A percentile compares a stretch with the other conserved stretches of the same genome.
These are phyloP conservation scores for Breviolum minutum DNA, from an alignment of 73 alveolate species.

Conservation along the genomic window DNA sequence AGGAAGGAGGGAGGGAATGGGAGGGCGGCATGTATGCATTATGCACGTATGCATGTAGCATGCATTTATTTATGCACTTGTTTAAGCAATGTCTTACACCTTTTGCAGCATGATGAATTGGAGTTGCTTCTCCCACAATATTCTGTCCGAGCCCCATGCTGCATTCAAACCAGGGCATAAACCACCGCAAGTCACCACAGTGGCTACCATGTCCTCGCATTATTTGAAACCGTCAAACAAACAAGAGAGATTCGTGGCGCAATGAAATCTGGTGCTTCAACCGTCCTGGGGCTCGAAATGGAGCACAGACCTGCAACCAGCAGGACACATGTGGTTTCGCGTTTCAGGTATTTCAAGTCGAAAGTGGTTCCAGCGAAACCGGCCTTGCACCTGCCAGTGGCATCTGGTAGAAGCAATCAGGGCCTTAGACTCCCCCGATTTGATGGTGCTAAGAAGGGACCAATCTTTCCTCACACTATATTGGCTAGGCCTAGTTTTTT, in stretches of 20 bases:
- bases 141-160: conserved; percentile 52
- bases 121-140: neutral
- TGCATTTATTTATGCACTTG: neutral
- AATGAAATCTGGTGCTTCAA: neutral
- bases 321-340: neutral
- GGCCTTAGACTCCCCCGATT: neutral
- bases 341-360: too few relatives aligned
- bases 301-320: conserved; percentile 40
- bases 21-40: neutral
- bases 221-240: neutral
- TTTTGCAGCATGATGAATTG: neutral
- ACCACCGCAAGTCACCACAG: conserved; percentile 99
- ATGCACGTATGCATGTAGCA: neutral
- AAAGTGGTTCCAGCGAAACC: too few relatives aligned
- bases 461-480: too few relatives aligned
- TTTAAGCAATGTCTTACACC: neutral
- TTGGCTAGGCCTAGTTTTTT: too few relatives aligned
- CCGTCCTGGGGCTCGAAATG: conserved; percentile 76
- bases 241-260: neutral
- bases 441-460: too few relatives aligned
- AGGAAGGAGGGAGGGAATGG: too few relatives aligned
- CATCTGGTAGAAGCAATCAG: conserved; percentile 79
- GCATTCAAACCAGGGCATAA: conserved; percentile 99
- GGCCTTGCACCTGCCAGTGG: conserved; percentile 86
- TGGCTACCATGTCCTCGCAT: conserved; percentile 96